Conservation (phyloP, 140 eudicot species). For the Ambrosia hybrid region DNA sequence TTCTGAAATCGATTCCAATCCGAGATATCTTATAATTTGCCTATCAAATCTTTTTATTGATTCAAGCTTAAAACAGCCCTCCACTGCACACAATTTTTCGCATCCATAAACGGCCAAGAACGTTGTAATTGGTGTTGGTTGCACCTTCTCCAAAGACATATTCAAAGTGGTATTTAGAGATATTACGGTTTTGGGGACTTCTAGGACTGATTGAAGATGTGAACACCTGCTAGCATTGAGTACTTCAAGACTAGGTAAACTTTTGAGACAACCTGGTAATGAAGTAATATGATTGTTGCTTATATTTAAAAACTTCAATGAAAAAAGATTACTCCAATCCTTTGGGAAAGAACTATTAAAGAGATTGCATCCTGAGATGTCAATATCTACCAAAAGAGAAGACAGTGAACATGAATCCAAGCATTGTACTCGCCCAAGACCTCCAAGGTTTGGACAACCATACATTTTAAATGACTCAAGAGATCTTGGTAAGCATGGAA, state of each 20-base stretch:
- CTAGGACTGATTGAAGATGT: constrained; percentile 19
- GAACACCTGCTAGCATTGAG: constrained; percentile 9
- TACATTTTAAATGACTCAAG: constrained; percentile 17
- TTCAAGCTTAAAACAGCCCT: background rate
- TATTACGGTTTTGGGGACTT: background rate
- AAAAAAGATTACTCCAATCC: constrained; percentile 22
- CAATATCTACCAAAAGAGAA: background rate
- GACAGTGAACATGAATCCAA: constrained; percentile 11
- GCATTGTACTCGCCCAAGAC: constrained; percentile 9
- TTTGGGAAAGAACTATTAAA: constrained; percentile 22
- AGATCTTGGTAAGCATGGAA: constrained; percentile 23
- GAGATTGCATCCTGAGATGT: constrained; percentile 29
- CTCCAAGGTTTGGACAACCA: constrained; percentile 29
- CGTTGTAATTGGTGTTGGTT: background rate
- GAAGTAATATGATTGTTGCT: constrained; percentile 16
- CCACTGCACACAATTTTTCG: constrained; percentile 1
- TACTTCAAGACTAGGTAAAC: constrained; percentile 1
- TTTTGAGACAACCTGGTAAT: constrained; percentile 26
- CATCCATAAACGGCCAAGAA: background rate
- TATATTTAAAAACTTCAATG: background rate
- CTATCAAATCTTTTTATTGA: background rate
- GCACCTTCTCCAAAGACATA: constrained; percentile 12
- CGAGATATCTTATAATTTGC: constrained; percentile 10
- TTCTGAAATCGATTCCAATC: constrained; percentile 11
- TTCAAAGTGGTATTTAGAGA: background rate